Evolutionary conservation across 306 rosid genomes (phyloP).

Genomic region (Gastrolobium bilobum): DNA sequence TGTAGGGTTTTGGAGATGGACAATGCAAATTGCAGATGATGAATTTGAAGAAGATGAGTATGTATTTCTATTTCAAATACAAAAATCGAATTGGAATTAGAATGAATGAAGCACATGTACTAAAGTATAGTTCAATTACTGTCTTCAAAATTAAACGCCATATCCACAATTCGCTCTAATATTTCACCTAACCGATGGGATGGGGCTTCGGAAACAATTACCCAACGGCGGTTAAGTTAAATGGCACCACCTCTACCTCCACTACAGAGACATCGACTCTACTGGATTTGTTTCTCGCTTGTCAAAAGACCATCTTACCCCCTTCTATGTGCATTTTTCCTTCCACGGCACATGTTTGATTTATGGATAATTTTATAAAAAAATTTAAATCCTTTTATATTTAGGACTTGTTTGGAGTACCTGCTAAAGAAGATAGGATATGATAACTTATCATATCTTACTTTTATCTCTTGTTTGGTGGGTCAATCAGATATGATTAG

Average conservation of each 20-base stretch:
- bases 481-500: no score
- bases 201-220: not conserved
- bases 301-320: conserved; percentile 45
- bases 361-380: no score
- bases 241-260: conserved; percentile 8
- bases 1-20: conserved; percentile 47
- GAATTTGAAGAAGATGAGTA: not conserved
- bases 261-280: not conserved
- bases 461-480: no score
- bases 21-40: conserved; percentile 28
- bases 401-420: no score
- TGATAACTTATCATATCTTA: no score
- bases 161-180: not conserved
- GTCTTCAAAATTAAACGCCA: not conserved
- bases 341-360: not conserved
- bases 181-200: not conserved
- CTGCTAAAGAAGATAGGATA: no score
- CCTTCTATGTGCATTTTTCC: not conserved
- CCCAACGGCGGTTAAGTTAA: conserved; percentile 36
- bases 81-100: conserved; percentile 25
- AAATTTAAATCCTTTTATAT: no score
- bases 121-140: not conserved
- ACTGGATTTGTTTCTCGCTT: not conserved
- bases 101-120: not conserved
- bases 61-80: not conserved